phyloP scores from a whole-genome alignment of 2,329 filamentous ascomycete species.

The Fragosphaeria purpurea region DNA sequence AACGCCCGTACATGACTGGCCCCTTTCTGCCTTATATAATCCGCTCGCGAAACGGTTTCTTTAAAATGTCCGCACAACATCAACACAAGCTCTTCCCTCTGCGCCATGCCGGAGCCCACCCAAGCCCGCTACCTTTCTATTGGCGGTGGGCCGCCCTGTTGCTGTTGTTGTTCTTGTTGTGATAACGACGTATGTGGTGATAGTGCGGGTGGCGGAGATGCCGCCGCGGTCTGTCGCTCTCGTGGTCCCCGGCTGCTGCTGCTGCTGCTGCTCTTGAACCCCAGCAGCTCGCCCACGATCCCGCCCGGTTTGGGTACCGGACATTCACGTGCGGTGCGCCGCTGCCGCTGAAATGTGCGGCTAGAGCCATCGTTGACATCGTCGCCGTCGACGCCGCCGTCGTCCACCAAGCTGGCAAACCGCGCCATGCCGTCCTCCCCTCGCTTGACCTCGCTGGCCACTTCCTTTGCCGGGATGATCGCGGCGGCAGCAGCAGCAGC shows the following conservation, averaged over 20 bases:
- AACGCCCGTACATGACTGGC: no score
- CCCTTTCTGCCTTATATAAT: no score
- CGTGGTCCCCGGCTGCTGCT: background rate
- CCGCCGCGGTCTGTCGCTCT: background rate
- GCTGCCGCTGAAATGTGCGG: conserved; percentile 19
- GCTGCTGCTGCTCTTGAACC: conserved; percentile 40
- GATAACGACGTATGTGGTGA: background rate
- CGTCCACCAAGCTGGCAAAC: conserved; percentile 29
- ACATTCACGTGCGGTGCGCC: conserved; percentile 57
- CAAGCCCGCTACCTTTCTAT: no score
- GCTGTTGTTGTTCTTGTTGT: no score
- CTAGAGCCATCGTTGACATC: background rate
- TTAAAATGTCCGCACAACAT: no score
- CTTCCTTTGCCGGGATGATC: no score
- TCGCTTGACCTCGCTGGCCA: conserved; percentile 23
- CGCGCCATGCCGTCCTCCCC: conserved; percentile 37
- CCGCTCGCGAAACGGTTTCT: no score
- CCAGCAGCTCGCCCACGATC: conserved; percentile 40
- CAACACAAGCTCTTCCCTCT: no score
- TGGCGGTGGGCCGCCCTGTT: no score
- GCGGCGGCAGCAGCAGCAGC: conserved; percentile 13
- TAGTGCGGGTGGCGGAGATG: background rate
- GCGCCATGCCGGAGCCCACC: no score
- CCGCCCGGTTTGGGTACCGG: conserved; percentile 86
- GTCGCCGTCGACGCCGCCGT: conserved; percentile 16